A percentile compares a stretch with the other conserved stretches of the same genome.
These are phyloP conservation scores for Fonsecaea erecta DNA, from an alignment of 2,329 filamentous ascomycete species.

Conservation along the genomic window DNA sequence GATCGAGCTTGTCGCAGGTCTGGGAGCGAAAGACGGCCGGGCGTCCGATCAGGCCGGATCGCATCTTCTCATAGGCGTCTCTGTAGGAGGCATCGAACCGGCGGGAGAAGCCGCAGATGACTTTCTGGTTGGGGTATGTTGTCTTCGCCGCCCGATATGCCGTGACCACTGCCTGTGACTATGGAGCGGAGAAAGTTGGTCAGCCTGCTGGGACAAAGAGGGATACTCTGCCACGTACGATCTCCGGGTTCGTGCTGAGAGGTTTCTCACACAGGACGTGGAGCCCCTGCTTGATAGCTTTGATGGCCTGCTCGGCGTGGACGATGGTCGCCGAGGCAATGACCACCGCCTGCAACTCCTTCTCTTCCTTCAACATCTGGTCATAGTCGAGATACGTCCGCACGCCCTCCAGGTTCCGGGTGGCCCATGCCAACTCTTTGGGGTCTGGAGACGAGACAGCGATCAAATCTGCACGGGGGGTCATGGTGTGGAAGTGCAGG, in stretches of 20 bases:
- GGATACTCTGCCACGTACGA: conserved; percentile 49
- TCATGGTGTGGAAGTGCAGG: conserved; percentile 53
- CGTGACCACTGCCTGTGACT: conserved; percentile 66
- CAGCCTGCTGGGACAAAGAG: neutral
- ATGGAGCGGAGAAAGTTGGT: neutral
- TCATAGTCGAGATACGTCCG: conserved; percentile 60
- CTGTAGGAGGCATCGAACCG: conserved; percentile 70
- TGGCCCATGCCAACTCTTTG: conserved; percentile 57
- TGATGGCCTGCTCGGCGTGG: conserved; percentile 63
- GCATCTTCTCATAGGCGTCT: conserved; percentile 60
- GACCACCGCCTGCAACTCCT: conserved; percentile 59
- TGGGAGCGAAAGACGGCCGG: conserved; percentile 67
- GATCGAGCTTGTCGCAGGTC: conserved; percentile 70
- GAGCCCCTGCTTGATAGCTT: conserved; percentile 59
- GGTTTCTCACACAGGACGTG: conserved; percentile 64
- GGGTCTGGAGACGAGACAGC: conserved; percentile 55
- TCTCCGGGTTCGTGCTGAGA: conserved; percentile 60
- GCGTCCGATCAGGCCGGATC: conserved; percentile 61
- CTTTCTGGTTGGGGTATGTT: conserved; percentile 63
- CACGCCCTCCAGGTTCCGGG: conserved; percentile 56
- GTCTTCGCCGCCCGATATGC: conserved; percentile 49
- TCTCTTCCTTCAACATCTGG: conserved; percentile 60
- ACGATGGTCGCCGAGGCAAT: conserved; percentile 61
- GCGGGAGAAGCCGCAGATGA: conserved; percentile 69
- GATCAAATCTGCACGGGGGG: conserved; percentile 56